Conservation (phyloP, 768 basidiomycete species). For the Arthromyces matolae region DNA sequence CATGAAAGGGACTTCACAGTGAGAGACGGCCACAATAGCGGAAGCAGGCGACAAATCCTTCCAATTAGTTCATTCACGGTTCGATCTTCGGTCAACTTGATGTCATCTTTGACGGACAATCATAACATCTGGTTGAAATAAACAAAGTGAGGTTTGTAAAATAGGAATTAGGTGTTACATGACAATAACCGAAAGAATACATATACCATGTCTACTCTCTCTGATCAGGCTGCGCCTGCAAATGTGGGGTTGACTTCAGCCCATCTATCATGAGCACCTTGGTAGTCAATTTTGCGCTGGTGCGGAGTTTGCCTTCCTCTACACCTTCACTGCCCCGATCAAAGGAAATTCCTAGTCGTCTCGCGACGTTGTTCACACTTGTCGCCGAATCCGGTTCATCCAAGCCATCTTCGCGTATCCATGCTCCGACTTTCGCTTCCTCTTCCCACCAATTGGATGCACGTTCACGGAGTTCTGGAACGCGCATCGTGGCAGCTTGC, state of each 20-base stretch:
- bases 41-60: no score
- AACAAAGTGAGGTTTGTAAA: no score
- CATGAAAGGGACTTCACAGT: no score
- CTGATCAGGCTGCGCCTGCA: constrained; percentile 16
- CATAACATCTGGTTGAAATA: no score
- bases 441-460: constrained; percentile 53
- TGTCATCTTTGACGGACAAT: no score
- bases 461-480: constrained; percentile 43
- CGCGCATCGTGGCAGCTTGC: constrained; percentile 54
- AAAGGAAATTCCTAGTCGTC: constrained; percentile 41
- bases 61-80: no score
- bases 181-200: background rate
- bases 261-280: constrained; percentile 29
- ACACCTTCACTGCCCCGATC: constrained; percentile 22
- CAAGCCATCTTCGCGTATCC: constrained; percentile 42
- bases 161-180: no score
- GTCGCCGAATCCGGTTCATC: background rate
- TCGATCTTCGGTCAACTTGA: no score
- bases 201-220: background rate
- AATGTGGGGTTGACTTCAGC: constrained; percentile 28
- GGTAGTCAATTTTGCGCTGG: constrained; percentile 30
- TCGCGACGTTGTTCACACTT: constrained; percentile 42
- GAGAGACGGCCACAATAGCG: no score
- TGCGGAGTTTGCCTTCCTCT: constrained; percentile 29
- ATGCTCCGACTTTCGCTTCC: constrained; percentile 49